Evolutionary conservation across 257 asterid species (phyloP).

Genomic region (Primulina tabacum): DNA sequence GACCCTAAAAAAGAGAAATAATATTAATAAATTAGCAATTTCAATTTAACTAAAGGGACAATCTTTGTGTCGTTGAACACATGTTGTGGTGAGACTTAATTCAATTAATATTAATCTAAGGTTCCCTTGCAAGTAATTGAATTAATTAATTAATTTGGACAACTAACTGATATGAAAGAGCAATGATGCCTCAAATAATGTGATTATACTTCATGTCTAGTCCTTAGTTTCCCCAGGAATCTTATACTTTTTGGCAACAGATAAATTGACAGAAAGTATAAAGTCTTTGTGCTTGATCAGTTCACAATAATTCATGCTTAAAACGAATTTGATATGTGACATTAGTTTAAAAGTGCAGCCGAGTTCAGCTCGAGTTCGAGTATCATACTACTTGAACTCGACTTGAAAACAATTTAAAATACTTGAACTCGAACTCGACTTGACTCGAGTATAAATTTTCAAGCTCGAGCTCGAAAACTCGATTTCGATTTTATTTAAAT

Average conservation of each 20-base stretch:
- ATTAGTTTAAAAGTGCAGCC: too few species aligned
- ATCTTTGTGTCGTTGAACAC: conserved; percentile 52
- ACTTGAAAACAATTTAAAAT: too few species aligned
- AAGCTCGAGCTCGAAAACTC: too few species aligned
- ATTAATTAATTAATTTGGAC: conserved; percentile 26
- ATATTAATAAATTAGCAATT: conserved; percentile 26
- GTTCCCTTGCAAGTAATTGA: conserved; percentile 6
- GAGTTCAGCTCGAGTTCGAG: too few species aligned
- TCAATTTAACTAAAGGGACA: conserved; percentile 41
- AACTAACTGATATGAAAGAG: conserved; percentile 56
- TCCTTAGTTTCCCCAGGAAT: conserved; percentile 28
- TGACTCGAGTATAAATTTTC: too few species aligned
- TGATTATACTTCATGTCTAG: conserved; percentile 30
- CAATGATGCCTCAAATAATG: conserved; percentile 39
- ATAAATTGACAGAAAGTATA: conserved; percentile 24
- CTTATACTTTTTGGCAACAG: conserved; percentile 22
- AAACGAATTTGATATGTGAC: too few species aligned
- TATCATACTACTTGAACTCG: too few species aligned
- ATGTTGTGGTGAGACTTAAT: conserved; percentile 33
- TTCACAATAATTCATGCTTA: conserved; percentile 12
- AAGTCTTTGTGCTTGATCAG: conserved; percentile 10
- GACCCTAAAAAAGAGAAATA: not conserved
- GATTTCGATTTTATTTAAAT: too few species aligned
- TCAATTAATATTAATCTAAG: conserved; percentile 40
- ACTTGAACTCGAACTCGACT: too few species aligned